These are phyloP conservation scores for Fusarium sarcochroum DNA, from an alignment of 2,329 filamentous ascomycete species.

Conservation along the genomic window DNA sequence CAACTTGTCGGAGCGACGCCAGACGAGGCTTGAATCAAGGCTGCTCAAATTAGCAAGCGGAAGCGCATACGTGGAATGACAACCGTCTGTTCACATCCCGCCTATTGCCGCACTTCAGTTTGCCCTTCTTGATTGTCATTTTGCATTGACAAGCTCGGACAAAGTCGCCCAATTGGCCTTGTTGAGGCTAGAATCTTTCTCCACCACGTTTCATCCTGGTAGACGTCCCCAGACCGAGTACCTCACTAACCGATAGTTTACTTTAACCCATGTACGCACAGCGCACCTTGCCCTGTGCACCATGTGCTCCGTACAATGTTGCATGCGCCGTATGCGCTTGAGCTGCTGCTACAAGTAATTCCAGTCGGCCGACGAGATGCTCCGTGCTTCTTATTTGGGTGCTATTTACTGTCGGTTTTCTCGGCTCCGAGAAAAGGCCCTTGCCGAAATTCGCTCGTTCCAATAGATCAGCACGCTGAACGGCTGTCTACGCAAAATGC, in stretches of 20 bases:
- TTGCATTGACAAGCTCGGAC: conserved; percentile 12
- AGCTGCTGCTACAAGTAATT: conserved; percentile 21
- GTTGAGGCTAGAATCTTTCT: conserved; percentile 32
- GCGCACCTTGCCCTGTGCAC: conserved; percentile 19
- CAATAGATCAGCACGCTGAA: conserved; percentile 1
- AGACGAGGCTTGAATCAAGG: not conserved
- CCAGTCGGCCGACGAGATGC: conserved; percentile 41
- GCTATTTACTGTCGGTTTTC: conserved; percentile 21
- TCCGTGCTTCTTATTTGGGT: conserved; percentile 31
- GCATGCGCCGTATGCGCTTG: conserved; percentile 38
- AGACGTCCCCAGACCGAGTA: conserved; percentile 34
- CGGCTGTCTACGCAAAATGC: conserved; percentile 2
- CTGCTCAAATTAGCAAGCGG: conserved; percentile 1
- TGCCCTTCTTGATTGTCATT: conserved; percentile 1
- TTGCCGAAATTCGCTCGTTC: conserved; percentile 13
- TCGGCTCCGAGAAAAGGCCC: conserved; percentile 43
- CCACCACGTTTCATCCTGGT: conserved; percentile 38
- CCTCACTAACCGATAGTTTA: conserved; percentile 7
- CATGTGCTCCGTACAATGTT: conserved; percentile 34
- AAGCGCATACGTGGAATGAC: conserved; percentile 13
- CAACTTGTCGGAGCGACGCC: not conserved
- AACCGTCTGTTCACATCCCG: not conserved
- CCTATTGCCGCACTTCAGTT: conserved; percentile 15
- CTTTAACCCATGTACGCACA: conserved; percentile 1
- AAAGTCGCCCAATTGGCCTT: conserved; percentile 20